A percentile compares a stretch with the other conserved stretches of the same genome.
phyloP scores from a whole-genome alignment of 2,329 filamentous ascomycete species.

The Sarocladiaceae sp. region DNA sequence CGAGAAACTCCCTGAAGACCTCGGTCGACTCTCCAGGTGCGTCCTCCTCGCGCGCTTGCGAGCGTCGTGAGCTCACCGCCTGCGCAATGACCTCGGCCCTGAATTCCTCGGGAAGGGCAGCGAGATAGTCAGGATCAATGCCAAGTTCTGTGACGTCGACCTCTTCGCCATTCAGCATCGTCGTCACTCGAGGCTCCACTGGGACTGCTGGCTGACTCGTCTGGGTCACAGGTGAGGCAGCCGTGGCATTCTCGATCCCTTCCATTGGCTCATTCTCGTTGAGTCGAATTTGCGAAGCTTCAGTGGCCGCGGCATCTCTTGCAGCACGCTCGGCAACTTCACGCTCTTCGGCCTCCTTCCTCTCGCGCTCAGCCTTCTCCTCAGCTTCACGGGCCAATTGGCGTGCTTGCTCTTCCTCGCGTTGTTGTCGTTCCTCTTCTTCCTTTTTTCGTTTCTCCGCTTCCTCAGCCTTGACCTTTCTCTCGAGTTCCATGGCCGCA shows the following conservation, averaged over 20 bases:
- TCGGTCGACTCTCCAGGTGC: conserved; percentile 69
- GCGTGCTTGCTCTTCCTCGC: conserved; percentile 59
- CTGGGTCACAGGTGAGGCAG: neutral
- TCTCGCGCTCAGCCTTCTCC: conserved; percentile 59
- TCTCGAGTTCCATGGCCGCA: conserved; percentile 75
- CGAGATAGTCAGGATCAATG: conserved; percentile 90
- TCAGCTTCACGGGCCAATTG: conserved; percentile 66
- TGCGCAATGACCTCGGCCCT: conserved; percentile 93
- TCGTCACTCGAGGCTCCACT: conserved; percentile 56
- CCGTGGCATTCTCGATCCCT: conserved; percentile 54
- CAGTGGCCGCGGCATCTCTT: conserved; percentile 45
- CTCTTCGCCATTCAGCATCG: conserved; percentile 77
- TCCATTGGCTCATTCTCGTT: conserved; percentile 57
- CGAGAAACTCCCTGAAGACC: conserved; percentile 88
- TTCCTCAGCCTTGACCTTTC: conserved; percentile 57
- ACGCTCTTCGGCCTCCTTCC: conserved; percentile 64
- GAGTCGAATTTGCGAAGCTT: neutral
- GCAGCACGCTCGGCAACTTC: conserved; percentile 52
- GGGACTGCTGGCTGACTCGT: neutral
- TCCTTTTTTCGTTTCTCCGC: conserved; percentile 42
- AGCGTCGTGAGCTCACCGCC: conserved; percentile 76
- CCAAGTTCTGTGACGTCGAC: conserved; percentile 91
- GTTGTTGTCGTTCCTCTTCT: conserved; percentile 54
- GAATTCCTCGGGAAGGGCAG: conserved; percentile 95
- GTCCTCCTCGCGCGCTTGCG: conserved; percentile 63